These are phyloP conservation scores for Sugiyamaella mastotermitis DNA, from an alignment of 805 yeast genomes.

Conservation along the genomic window DNA sequence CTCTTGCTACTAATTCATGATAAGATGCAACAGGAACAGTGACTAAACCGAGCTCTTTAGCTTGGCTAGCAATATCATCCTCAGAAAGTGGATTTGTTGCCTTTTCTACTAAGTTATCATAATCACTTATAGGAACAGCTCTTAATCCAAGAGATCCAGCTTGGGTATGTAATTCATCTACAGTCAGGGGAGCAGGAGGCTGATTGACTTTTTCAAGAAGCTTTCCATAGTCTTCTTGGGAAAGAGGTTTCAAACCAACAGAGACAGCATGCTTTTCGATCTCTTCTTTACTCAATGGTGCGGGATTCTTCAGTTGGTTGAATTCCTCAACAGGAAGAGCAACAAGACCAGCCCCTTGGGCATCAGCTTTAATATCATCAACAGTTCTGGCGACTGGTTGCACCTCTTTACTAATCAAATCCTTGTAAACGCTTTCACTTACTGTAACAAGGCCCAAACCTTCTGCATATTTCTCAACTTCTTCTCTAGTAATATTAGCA, in stretches of 20 bases:
- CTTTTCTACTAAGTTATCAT: conserved; percentile 41
- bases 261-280: conserved; percentile 37
- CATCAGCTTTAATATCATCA: conserved; percentile 11
- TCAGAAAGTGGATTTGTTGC: conserved; percentile 2
- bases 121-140: conserved; percentile 67
- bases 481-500: conserved; percentile 9
- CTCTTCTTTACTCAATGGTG: conserved; percentile 16
- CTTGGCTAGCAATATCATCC: conserved; percentile 33
- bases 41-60: conserved; percentile 29
- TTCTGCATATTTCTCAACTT: conserved; percentile 16
- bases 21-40: conserved; percentile 20
- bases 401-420: background rate
- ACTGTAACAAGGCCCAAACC: conserved; percentile 19
- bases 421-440: conserved; percentile 9
- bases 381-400: background rate
- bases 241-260: conserved; percentile 42
- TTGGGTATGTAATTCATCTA: conserved; percentile 10
- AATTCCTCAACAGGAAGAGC: conserved; percentile 17
- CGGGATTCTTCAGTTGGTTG: conserved; percentile 4
- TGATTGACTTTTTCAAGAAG: conserved; percentile 20
- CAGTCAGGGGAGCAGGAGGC: conserved; percentile 23
- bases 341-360: conserved; percentile 18
- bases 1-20: conserved; percentile 8
- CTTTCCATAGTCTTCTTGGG: conserved; percentile 53
- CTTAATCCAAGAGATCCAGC: conserved; percentile 19